phyloP scores from a whole-genome alignment of 2,329 filamentous ascomycete species.

The Colletotrichum tropicale region DNA sequence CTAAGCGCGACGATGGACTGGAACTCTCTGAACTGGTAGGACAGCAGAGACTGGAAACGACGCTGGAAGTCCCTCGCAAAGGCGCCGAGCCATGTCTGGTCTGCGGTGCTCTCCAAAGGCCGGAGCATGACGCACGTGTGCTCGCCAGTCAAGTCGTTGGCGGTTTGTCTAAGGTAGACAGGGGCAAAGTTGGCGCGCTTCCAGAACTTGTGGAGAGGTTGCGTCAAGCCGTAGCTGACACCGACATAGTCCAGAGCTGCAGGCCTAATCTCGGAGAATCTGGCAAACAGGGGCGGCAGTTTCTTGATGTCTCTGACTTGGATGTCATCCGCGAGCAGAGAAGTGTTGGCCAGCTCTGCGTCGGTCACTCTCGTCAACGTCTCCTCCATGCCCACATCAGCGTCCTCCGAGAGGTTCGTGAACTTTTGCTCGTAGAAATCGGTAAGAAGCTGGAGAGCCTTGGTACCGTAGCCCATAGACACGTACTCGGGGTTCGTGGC shows the following conservation, averaged over 20 bases:
- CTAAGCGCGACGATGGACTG: constrained; percentile 78
- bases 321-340: constrained; percentile 84
- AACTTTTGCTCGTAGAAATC: constrained; percentile 98
- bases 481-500: constrained; percentile 95
- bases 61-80: constrained; percentile 93
- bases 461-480: constrained; percentile 91
- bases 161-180: constrained; percentile 92
- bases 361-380: constrained; percentile 83
- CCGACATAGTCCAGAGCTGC: constrained; percentile 89
- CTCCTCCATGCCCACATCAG: constrained; percentile 56
- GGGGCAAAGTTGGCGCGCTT: constrained; percentile 85
- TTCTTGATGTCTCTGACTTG: constrained; percentile 87
- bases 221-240: constrained; percentile 92
- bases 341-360: constrained; percentile 76
- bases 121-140: constrained; percentile 98
- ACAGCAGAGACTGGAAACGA: constrained; percentile 88
- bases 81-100: constrained; percentile 84
- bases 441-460: constrained; percentile 82
- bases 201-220: constrained; percentile 93
- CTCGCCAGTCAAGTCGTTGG: constrained; percentile 95
- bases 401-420: constrained; percentile 78
- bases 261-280: constrained; percentile 81
- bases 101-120: constrained; percentile 71
- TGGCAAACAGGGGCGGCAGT: constrained; percentile 93
- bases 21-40: constrained; percentile 91